Base-by-base conservation (phyloP, 768 basidiomycete genomes). In the Leccinum boreale region DNA sequence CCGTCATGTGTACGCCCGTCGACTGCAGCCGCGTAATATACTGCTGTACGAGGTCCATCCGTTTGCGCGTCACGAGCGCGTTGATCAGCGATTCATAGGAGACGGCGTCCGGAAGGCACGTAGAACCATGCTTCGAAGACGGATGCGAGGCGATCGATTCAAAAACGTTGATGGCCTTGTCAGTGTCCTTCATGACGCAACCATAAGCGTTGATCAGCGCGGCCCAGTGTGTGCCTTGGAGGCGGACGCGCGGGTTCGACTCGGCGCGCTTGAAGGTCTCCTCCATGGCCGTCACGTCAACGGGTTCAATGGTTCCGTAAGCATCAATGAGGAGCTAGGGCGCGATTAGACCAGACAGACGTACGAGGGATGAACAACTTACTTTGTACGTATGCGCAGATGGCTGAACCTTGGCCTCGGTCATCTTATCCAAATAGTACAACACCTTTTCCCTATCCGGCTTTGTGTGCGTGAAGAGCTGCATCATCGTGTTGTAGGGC, bases 401-500 rank as follows among this genome's bases (percentile, higher is more conserved):
- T 15, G 95, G 94, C 4, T 74, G 65, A 24, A 98, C 85, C 0
- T 78, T 73, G 4, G 81, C 85, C 28, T 71, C 68, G 35, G 76
- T 70, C 72, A 99, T 78, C 66, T 83, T 78, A 50, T 88, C 69
- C 71, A 89, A 89, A 70, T 87, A 98, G 64, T 82, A 78, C 26
- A 98, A 73, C 17, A 88, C 90, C 49, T 85, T 81, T 26, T 81
- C 81, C 53, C 94, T 84, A 61, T 92, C 87, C 2, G 94, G 96
- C 71, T 90, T 91, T n/a, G 90, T 94, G 55, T 87, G 85, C 50
- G 89, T 87, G 74, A 93, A 94, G 65, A 96, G 79, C 71, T 99
- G 97, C 84, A 99, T 98, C 94, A 99, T 97, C 33, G 90, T 94
- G 76, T 99, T 99, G 80, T 87, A 99, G 1, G 96, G 96, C 19